Evolutionary conservation across 768 basidiomycete species (phyloP).

Genomic region (Lactarius indigo): DNA sequence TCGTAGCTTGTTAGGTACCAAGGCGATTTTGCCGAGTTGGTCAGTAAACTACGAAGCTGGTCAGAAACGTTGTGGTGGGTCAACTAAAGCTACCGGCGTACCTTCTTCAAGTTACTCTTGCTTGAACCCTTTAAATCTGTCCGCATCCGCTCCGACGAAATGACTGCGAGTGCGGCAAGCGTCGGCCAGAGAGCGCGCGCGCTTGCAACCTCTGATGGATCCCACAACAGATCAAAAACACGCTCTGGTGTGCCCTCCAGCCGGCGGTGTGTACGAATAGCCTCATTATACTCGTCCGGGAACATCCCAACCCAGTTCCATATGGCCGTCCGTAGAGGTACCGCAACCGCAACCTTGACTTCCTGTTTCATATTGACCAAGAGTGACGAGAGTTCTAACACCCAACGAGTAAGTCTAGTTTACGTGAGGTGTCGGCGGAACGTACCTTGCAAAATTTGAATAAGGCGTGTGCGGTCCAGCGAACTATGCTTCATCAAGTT

Average conservation of each 20-base stretch:
- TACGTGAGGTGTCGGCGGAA: slow-evolving; percentile 4
- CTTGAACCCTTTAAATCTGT: slow-evolving; percentile 38
- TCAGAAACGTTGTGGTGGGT: slow-evolving; percentile 7
- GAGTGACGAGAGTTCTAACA: slow-evolving; percentile 69
- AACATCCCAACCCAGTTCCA: slow-evolving; percentile 90
- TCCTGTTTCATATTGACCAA: slow-evolving; percentile 79
- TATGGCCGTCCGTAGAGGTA: slow-evolving; percentile 69
- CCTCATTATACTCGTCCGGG: slow-evolving; percentile 74
- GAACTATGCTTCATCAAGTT: slow-evolving; percentile 75
- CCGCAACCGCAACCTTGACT: slow-evolving; percentile 66
- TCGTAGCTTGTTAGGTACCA: slow-evolving; percentile 50
- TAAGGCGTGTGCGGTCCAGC: slow-evolving; percentile 63
- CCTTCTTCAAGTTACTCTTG: slow-evolving; percentile 27
- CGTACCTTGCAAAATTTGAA: slow-evolving; percentile 67
- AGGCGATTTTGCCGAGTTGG: slow-evolving; percentile 46
- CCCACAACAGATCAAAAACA: slow-evolving; percentile 76
- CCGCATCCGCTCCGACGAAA: slow-evolving; percentile 62
- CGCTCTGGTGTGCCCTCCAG: slow-evolving; percentile 83
- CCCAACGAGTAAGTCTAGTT: slow-evolving; percentile 8
- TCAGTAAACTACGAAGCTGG: slow-evolving; percentile 48
- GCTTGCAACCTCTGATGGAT: slow-evolving; percentile 37
- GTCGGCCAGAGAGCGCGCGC: slow-evolving; percentile 71
- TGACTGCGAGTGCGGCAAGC: slow-evolving; percentile 69
- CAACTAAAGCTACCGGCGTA: slow-evolving; percentile 1
- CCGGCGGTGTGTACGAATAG: slow-evolving; percentile 54